Evolutionary conservation across 164 flowering plant genomes (phyloP).

Genomic region (Nymphaea colorata): DNA sequence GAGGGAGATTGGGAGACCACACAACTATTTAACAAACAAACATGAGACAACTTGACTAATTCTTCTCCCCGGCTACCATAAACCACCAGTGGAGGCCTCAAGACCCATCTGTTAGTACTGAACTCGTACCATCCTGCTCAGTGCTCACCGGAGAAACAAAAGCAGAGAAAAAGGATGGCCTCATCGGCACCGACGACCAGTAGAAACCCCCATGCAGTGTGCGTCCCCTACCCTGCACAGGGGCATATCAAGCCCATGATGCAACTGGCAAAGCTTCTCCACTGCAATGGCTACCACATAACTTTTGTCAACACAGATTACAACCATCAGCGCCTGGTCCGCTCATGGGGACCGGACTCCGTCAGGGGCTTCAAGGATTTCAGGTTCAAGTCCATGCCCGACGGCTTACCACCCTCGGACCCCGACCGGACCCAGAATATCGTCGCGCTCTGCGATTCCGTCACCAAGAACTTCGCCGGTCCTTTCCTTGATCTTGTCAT

Average conservation of each 20-base stretch:
- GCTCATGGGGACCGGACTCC: conserved; percentile 23
- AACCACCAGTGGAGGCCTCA: too few species aligned
- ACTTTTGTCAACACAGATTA: conserved; percentile 23
- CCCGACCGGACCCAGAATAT: conserved; percentile 34
- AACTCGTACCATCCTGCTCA: too few species aligned
- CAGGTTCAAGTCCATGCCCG: conserved; percentile 36
- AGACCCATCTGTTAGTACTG: too few species aligned
- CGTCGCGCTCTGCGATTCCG: conserved; percentile 23
- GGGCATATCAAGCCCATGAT: conserved; percentile 36
- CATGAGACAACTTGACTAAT: too few species aligned
- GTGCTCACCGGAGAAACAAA: too few species aligned
- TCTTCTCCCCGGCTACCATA: too few species aligned
- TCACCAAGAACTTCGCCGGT: conserved; percentile 8
- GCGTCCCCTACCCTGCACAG: conserved; percentile 34
- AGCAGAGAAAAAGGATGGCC: too few species aligned
- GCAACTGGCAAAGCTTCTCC: conserved; percentile 35
- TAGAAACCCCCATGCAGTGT: conserved; percentile 24
- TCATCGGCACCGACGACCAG: too few species aligned
- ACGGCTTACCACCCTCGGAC: conserved; percentile 32
- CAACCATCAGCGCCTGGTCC: conserved; percentile 24
- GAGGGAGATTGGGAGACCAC: too few species aligned
- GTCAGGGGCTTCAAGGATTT: conserved; percentile 23
- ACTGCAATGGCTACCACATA: conserved; percentile 25
- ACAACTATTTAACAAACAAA: too few species aligned
- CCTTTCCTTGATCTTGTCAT: conserved; percentile 21